These are phyloP conservation scores for Yamadazyma philogaea DNA, from an alignment of 805 yeast genomes.

Conservation along the genomic window DNA sequence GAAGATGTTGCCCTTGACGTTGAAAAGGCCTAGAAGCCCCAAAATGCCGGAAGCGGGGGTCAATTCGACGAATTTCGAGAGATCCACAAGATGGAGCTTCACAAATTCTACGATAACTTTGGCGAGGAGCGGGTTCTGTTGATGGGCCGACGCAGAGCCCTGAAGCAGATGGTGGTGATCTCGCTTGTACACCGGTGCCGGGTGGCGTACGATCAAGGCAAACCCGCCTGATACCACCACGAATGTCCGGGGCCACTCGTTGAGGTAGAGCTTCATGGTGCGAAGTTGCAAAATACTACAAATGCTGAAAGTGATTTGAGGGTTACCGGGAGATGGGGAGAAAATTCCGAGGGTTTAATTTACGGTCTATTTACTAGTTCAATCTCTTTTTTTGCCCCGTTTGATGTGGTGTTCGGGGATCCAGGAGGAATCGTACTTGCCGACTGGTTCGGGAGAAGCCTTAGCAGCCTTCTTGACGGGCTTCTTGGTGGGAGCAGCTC, in stretches of 20 bases:
- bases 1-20: constrained; percentile 52
- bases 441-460: constrained; percentile 12
- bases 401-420: constrained; percentile 54
- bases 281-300: neutral
- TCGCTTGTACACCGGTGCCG: constrained; percentile 26
- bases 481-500: constrained; percentile 32
- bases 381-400: constrained; percentile 28
- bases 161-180: constrained; percentile 5
- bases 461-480: constrained; percentile 20
- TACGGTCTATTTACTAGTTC: neutral
- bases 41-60: constrained; percentile 32
- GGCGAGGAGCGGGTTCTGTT: constrained; percentile 9
- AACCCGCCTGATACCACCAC: constrained; percentile 58
- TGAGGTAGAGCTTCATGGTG: constrained; percentile 59
- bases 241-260: constrained; percentile 64
- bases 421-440: constrained; percentile 50
- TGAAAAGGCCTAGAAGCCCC: constrained; percentile 63
- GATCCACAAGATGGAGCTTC: constrained; percentile 36
- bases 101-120: constrained; percentile 54
- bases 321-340: neutral
- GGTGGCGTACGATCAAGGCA: constrained; percentile 59
- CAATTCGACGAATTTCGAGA: constrained; percentile 42
- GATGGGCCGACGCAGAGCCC: neutral
- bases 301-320: too few relatives aligned
- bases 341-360: neutral